phyloP scores from a whole-genome alignment of 129 eudicot genomes.

The Artemisia tridentata region DNA sequence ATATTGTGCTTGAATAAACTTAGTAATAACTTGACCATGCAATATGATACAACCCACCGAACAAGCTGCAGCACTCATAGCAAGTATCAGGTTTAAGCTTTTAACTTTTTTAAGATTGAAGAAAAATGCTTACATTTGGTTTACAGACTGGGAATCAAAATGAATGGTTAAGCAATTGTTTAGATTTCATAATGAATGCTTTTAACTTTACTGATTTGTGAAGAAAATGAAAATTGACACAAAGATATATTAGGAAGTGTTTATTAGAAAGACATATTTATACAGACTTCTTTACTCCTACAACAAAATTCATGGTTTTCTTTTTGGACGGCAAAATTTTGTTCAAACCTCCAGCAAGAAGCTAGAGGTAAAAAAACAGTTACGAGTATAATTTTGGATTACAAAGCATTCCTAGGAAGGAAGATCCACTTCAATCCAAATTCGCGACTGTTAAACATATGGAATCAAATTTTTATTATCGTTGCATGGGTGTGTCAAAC shows the following conservation, averaged over 20 bases:
- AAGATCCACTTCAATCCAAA: too few relatives aligned
- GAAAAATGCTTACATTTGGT: neutral
- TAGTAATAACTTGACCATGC: neutral
- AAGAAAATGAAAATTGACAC: neutral
- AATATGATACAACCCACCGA: neutral
- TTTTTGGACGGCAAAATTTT: too few relatives aligned
- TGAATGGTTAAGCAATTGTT: conserved; percentile 10
- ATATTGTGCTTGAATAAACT: neutral
- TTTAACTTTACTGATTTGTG: neutral
- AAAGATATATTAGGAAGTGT: neutral
- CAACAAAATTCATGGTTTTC: too few relatives aligned
- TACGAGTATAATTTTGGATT: too few relatives aligned
- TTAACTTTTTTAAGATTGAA: neutral
- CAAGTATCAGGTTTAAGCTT: neutral
- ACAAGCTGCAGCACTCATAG: neutral
- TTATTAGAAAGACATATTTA: too few relatives aligned
- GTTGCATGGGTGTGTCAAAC: too few relatives aligned
- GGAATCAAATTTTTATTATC: too few relatives aligned
- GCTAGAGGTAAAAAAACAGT: too few relatives aligned
- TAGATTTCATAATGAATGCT: neutral
- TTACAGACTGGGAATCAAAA: conserved; percentile 2
- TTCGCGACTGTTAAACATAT: too few relatives aligned
- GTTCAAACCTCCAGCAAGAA: too few relatives aligned
- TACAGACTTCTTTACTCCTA: too few relatives aligned
- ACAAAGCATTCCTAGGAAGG: too few relatives aligned